Conservation (phyloP, 306 rosid species). For the Casuarina glauca region DNA sequence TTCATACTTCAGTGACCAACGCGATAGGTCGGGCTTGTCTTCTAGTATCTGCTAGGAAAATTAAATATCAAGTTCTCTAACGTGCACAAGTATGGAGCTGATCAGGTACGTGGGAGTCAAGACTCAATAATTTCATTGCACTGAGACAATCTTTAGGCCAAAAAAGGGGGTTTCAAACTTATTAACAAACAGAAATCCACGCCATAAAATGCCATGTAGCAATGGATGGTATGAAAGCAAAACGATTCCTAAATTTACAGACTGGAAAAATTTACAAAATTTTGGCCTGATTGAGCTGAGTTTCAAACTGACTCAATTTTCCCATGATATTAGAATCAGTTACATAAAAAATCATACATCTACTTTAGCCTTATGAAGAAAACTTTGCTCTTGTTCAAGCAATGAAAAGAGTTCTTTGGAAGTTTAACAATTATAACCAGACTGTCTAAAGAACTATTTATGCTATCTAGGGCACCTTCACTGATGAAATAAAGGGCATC, state of each 20-base stretch:
- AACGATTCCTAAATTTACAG: background rate
- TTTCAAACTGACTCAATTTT: background rate
- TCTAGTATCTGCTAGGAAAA: conserved; percentile 60
- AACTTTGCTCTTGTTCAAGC: conserved; percentile 6
- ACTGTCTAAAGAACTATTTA: conserved; percentile 6
- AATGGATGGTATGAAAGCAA: background rate
- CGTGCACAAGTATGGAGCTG: background rate
- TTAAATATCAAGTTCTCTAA: conserved; percentile 7
- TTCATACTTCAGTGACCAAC: conserved; percentile 86
- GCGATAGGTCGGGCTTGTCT: conserved; percentile 85
- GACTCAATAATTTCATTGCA: background rate
- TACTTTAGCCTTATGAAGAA: background rate
- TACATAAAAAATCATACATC: background rate
- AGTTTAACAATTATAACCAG: background rate
- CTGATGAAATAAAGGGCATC: conserved; percentile 96
- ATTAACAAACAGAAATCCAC: conserved; percentile 14
- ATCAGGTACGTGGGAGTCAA: background rate
- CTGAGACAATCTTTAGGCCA: background rate
- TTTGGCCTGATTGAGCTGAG: background rate
- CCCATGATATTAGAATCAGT: background rate
- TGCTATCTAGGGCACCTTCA: conserved; percentile 49
- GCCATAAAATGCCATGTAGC: conserved; percentile 7
- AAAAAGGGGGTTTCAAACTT: background rate
- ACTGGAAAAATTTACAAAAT: background rate
- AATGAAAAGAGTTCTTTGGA: conserved; percentile 11